Conservation (phyloP, 257 asterid species). For the Craterostigma plantagineum region DNA sequence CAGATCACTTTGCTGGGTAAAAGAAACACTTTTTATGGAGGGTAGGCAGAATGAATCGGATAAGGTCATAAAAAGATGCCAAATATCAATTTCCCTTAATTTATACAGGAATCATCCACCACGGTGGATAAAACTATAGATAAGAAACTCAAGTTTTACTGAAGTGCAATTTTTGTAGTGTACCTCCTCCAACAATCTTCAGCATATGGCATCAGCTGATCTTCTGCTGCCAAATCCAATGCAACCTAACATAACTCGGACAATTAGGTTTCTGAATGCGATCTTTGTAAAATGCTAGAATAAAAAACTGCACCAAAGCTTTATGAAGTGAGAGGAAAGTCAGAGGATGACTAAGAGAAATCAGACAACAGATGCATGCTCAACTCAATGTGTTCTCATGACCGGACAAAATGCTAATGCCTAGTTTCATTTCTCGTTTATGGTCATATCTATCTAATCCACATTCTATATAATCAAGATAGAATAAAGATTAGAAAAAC, state of each 20-base stretch:
- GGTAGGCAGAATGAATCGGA: constrained; percentile 5
- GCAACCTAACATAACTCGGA: constrained; percentile 31
- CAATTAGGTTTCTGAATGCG: neutral
- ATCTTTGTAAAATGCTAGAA: neutral
- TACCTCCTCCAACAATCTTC: constrained; percentile 52
- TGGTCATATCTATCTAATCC: too few species aligned
- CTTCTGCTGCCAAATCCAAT: constrained; percentile 59
- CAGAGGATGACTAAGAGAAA: too few species aligned
- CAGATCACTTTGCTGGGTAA: constrained; percentile 41
- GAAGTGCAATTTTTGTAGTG: constrained; percentile 1
- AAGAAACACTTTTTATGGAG: constrained; percentile 2
- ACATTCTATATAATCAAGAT: too few species aligned
- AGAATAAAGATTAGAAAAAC: too few species aligned
- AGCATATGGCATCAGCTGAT: constrained; percentile 29
- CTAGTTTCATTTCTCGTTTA: too few species aligned
- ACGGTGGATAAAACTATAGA: too few species aligned
- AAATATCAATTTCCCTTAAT: constrained; percentile 1
- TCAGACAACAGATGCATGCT: too few species aligned
- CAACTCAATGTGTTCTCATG: too few species aligned
- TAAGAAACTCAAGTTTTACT: neutral
- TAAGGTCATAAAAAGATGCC: neutral
- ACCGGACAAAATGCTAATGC: too few species aligned
- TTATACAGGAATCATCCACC: neutral
- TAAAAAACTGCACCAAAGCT: neutral
- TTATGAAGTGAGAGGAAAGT: too few species aligned